Base-by-base conservation (phyloP, 306 rosid genomes). In the Sindora glabra region DNA sequence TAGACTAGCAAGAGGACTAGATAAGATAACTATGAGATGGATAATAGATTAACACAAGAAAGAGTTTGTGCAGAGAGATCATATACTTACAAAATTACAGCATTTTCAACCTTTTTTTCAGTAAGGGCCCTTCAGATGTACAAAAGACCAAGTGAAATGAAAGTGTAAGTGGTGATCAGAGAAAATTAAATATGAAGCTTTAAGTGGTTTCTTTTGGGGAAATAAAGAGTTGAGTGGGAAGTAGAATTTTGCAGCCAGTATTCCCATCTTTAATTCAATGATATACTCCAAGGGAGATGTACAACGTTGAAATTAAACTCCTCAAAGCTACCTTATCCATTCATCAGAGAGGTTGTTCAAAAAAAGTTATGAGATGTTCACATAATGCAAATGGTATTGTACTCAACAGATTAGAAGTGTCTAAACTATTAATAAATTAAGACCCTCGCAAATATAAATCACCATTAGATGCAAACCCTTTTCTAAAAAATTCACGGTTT, bases 41-140 rank as follows among this genome's bases (percentile, higher is more conserved):
- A 44, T 41, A 69, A 12, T 27, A 70, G 42, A 46, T 47, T 52
- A 66, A 54, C 46, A 65, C 44, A 70, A 62, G 10, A 40, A 58
- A 45, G 3, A 8, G 4, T 9, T 22, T 6, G 46, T 21, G 44
- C 25, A 11, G 57, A 50, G 16, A 32, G 57, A 63, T 44, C 62
- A 48, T 49, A 78, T 67, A 67, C 85, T 78, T 67, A 83, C 85
- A 70, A 34, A 64, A 55, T 47, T 65, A 66, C 55, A 47, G 47
- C 58, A 65, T 62, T 68, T 67, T 59, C 59, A 71, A 68, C 73
- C n/a, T n/a, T 25, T 56, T 60, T 56, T 61, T 52, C 73, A 10
- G 60, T 48, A 78, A 71, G 60, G 72, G 67, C 69, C 65, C 80
- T 42, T 69, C 77, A 76, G 48, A 62, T 38, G 64, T 63, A 64